Evolutionary conservation across 495 filamentous ascomycete species (phyloP).

Genomic region (Terfezia claveryi): DNA sequence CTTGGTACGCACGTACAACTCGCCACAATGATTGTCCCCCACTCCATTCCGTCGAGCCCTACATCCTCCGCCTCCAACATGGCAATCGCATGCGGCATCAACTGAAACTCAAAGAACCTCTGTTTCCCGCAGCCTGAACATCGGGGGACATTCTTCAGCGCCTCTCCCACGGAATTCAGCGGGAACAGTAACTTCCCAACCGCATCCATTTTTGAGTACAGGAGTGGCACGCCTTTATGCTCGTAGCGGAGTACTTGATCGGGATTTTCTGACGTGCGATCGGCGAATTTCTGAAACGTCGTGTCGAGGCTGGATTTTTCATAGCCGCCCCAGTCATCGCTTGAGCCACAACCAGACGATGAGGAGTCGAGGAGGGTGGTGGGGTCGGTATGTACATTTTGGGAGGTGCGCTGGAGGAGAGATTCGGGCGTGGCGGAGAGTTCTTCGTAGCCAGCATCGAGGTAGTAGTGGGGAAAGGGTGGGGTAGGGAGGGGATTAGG

Average conservation of each 20-base stretch:
- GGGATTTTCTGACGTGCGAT: conserved; percentile 70
- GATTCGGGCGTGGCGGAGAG: conserved; percentile 30
- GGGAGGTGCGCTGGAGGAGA: conserved; percentile 17
- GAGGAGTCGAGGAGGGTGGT: conserved; percentile 34
- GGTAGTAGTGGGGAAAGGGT: conserved; percentile 52
- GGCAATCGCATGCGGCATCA: conserved; percentile 73
- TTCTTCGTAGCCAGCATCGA: conserved; percentile 85
- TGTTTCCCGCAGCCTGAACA: conserved; percentile 52
- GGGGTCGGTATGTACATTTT: conserved; percentile 13
- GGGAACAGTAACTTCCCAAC: conserved; percentile 41
- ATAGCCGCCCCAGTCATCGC: conserved; percentile 62
- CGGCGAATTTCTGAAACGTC: conserved; percentile 79
- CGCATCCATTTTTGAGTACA: conserved; percentile 55
- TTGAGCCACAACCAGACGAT: conserved; percentile 26
- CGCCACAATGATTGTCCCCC: conserved; percentile 84
- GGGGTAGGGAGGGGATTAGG: conserved; percentile 40
- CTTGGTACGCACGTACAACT: conserved; percentile 51
- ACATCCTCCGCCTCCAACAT: conserved; percentile 65
- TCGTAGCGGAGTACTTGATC: conserved; percentile 90
- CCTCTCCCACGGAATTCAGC: conserved; percentile 10
- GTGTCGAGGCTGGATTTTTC: conserved; percentile 45
- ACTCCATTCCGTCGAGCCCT: conserved; percentile 85
- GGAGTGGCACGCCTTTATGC: conserved; percentile 53
- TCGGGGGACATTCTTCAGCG: conserved; percentile 35
- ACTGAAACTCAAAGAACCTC: conserved; percentile 77